Conservation (phyloP, 2,329 filamentous ascomycete genomes). For the Fusarium sp. region DNA sequence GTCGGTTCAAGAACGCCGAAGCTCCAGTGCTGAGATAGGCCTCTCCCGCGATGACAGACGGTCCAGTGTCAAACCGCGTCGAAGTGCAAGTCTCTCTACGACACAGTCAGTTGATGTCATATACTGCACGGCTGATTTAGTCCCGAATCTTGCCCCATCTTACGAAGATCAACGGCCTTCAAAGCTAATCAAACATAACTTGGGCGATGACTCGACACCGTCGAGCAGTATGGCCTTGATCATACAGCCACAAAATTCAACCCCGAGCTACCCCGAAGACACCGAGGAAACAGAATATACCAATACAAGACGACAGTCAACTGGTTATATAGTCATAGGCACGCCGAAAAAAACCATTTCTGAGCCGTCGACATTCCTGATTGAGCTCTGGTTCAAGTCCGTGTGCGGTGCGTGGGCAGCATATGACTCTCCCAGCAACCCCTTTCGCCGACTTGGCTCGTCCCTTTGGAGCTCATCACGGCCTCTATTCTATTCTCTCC, state of each 20-base stretch:
- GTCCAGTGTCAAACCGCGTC: neutral
- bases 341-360: slow-evolving; percentile 25
- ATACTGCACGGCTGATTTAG: no score
- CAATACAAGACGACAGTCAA: neutral
- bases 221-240: slow-evolving; percentile 2
- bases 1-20: slow-evolving; percentile 10
- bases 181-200: neutral
- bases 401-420: slow-evolving; percentile 40
- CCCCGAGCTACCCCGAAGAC: slow-evolving; percentile 1
- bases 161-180: neutral
- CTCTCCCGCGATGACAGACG: neutral
- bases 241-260: neutral
- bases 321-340: neutral
- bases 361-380: slow-evolving; percentile 29
- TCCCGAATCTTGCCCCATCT: rapidly evolving
- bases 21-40: neutral
- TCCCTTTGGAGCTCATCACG: slow-evolving; percentile 29
- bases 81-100: neutral
- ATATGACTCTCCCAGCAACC: slow-evolving; percentile 36
- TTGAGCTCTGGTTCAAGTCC: slow-evolving; percentile 40
- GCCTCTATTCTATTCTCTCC: slow-evolving; percentile 35
- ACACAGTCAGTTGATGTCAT: neutral
- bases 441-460: slow-evolving; percentile 28
- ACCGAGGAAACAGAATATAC: neutral
- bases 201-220: neutral